These are phyloP conservation scores for Saccharata proteae DNA, from an alignment of 2,329 filamentous ascomycete genomes.

Conservation along the genomic window DNA sequence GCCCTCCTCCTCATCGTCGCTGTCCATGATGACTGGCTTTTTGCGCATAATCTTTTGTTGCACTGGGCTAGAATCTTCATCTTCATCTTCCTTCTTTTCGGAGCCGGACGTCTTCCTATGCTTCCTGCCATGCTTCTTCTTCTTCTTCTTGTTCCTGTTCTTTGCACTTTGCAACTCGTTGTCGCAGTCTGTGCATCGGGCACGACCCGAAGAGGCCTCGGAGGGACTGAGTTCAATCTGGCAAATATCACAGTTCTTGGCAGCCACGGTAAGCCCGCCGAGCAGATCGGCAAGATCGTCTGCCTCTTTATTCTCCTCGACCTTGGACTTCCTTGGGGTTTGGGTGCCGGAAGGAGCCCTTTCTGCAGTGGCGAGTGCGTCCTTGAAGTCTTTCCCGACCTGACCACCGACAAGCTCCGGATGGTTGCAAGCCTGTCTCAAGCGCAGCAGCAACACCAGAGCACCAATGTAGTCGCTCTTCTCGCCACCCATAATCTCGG, in stretches of 20 bases:
- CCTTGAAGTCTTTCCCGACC: slow-evolving; percentile 75
- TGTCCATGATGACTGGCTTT: slow-evolving; percentile 43
- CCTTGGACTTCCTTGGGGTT: slow-evolving; percentile 27
- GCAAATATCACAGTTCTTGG: slow-evolving; percentile 75
- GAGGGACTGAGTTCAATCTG: slow-evolving; percentile 52
- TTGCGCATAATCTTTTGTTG: slow-evolving; percentile 8
- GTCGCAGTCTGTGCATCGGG: slow-evolving; percentile 62
- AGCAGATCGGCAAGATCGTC: slow-evolving; percentile 80
- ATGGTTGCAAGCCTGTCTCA: slow-evolving; percentile 92
- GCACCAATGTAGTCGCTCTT: slow-evolving; percentile 87
- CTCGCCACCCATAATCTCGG: slow-evolving; percentile 72
- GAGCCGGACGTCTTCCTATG: slow-evolving; percentile 19
- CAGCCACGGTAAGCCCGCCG: slow-evolving; percentile 65
- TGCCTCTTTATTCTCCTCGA: slow-evolving; percentile 51
- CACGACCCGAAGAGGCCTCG: slow-evolving; percentile 40
- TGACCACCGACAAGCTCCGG: slow-evolving; percentile 78
- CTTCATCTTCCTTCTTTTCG: slow-evolving; percentile 27
- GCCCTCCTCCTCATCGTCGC: slow-evolving; percentile 54
- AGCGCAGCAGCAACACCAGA: slow-evolving; percentile 75
- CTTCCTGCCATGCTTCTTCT: slow-evolving; percentile 18
- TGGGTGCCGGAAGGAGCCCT: slow-evolving; percentile 12
- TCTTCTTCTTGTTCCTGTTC: slow-evolving; percentile 27
- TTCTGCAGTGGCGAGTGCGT: slow-evolving; percentile 48
- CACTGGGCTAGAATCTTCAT: slow-evolving; percentile 16
- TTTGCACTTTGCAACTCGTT: slow-evolving; percentile 53